A percentile compares a stretch with the other conserved stretches of the same genome.
Evolutionary conservation across 2,329 filamentous ascomycete species (phyloP).

Genomic region (Ophiocordyceps unilateralis): DNA sequence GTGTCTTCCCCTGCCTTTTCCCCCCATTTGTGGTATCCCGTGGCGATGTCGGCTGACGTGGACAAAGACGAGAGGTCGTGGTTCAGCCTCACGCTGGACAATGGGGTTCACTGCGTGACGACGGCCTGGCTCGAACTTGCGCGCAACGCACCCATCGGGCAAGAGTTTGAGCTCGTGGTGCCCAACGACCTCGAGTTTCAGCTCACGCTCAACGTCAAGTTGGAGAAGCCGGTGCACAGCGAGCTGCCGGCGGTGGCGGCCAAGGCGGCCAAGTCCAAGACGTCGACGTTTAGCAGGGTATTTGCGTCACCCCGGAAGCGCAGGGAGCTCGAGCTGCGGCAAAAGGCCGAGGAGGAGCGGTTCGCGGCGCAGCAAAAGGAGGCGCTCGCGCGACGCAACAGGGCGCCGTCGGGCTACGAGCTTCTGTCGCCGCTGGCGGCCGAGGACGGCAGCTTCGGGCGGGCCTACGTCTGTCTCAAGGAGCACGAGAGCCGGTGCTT

Average conservation of each 20-base stretch:
- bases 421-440: slow-evolving; percentile 73
- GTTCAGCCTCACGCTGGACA: slow-evolving; percentile 96
- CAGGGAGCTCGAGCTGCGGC: slow-evolving; percentile 76
- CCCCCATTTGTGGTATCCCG: not conserved
- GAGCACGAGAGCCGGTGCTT: slow-evolving; percentile 82
- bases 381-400: slow-evolving; percentile 41
- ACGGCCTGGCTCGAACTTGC: slow-evolving; percentile 90
- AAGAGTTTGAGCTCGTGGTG: slow-evolving; percentile 95
- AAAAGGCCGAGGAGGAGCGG: slow-evolving; percentile 69
- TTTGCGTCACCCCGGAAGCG: slow-evolving; percentile 94
- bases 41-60: slow-evolving; percentile 9
- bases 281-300: slow-evolving; percentile 78
- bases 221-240: slow-evolving; percentile 59
- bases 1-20: slow-evolving; percentile 11
- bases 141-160: slow-evolving; percentile 82
- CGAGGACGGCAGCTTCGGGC: slow-evolving; percentile 83
- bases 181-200: slow-evolving; percentile 98
- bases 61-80: slow-evolving; percentile 64
- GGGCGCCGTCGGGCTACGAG: slow-evolving; percentile 64
- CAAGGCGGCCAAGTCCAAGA: slow-evolving; percentile 53
- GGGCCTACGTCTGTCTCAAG: slow-evolving; percentile 84
- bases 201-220: slow-evolving; percentile 86
- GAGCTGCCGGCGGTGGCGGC: slow-evolving; percentile 35
- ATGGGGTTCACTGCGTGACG: slow-evolving; percentile 92
- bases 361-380: slow-evolving; percentile 46